Base-by-base conservation (phyloP, 176 grass and related monocot genomes). In the Oryza longistaminata region DNA sequence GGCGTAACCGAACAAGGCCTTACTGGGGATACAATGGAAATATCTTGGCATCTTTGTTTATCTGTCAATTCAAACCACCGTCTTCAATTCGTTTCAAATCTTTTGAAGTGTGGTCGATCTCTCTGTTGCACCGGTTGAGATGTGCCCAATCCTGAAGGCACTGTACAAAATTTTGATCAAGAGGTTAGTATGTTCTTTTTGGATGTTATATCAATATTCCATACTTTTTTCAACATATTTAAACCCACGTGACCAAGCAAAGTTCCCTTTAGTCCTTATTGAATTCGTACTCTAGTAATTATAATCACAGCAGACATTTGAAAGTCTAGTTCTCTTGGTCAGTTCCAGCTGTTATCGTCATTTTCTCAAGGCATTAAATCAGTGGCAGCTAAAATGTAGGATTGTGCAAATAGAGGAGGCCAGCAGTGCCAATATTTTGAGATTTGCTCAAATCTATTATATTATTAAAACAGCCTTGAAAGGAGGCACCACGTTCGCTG, bases 111-210 rank as follows among this genome's bases (percentile, higher is more conserved):
- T 82, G 45, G 4, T 52, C 49, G 14, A 52, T 26, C 19, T 21
- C 5, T 87, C 88, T 76, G 93, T 99, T 79, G 93, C 93, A 10
- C 96, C 96, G 0, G 93, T 99, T 33, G 93, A 99, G 75, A 88
- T 99, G 82, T 99, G 96, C 81, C 96, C 96, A 9, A 99, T 99
- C 65, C 79, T 99, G 81, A 99, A 96, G 82, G 92, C 83, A n/a
- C 93, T 99, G 26, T 79, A 99, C 73, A 99, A 89, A 87, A 99
- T 99, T 85, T 87, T 99, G 81, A 99, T 99, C 76, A 94, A 86
- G 61, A 99, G 96, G 96, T 96, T 70, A 14, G 60, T 70, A 73
- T 75, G 11, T 48, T 27, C n/a, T 72, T 48, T 22, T 69, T 68
- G 1, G 0, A 49, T 70, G 7, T 62, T 61, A 24, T 44, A n/a